Base-by-base conservation (phyloP, 2,329 filamentous ascomycete species). In the Xylaria sp. region DNA sequence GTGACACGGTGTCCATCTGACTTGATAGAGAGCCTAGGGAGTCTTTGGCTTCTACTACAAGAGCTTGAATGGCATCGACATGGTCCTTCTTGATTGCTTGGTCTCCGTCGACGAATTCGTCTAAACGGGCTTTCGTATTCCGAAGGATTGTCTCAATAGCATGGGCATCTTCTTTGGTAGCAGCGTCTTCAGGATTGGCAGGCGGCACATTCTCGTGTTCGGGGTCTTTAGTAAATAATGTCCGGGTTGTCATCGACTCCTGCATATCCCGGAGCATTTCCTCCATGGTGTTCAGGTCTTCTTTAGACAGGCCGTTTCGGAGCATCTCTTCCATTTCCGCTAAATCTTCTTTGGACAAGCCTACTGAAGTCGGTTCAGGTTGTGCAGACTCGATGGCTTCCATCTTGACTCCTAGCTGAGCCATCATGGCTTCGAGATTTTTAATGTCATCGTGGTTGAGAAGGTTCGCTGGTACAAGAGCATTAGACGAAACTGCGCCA, bases 101-200 rank as follows among this genome's bases (percentile, higher is more conserved):
- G 29, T 92, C 88, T 2, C 85, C 82, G 46, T 92, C 83, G 45
- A 96, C 83, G 18, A 85, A 71, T 54, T 96, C 92, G 54, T 97
- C 93, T 8, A 97, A 77, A 43, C 90, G 90, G 4, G 88, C 86
- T 70, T 97, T 97, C 26, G 92, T 92, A 69, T 96, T 96, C 39
- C 89, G 86, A 11, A 97, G 80, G 44, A 97, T 86, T 0, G 89
- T 95, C 71, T 97, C 93, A 54, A 97, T 92, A 9, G 91, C 91
- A 57, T 93, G 86, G 0, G 92, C 90, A 63, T 97, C 92, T 61
- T 96, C 91, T 68, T 90, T 90, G 26, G 80, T 85, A 5, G 88
- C 86, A 2, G 79, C 70, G 37, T 86, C 84, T 38, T 53, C 71
- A 29, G 34, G 59, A 50, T 63, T 69, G n/a, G 57, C 41, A 2